Base-by-base conservation (phyloP, 2,329 filamentous ascomycete species). In the Paramyrothecium roridum region DNA sequence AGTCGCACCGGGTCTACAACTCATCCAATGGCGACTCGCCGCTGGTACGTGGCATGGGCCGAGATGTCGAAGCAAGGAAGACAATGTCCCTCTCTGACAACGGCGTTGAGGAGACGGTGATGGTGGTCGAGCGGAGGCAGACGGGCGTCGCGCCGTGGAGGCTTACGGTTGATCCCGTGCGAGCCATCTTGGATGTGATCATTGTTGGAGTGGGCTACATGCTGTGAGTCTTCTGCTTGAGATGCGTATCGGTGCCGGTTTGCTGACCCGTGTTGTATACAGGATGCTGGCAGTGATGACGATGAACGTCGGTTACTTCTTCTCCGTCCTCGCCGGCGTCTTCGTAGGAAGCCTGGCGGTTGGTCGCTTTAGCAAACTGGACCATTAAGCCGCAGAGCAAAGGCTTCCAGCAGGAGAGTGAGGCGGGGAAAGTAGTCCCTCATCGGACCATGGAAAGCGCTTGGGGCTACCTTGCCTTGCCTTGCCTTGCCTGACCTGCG, bases 211-310 rank as follows among this genome's bases (percentile, higher is more conserved):
- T 96, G 48, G 89, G 88, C 13, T 96, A 96, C 73, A 76, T 96
- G 33, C 84, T 96, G 92, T 96, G 76, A 82, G 90, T 85, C 34
- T 8, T 52, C 2, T 30, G 3, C 22, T 19, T n/a, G 13, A 19
- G 13, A 8, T 46, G 21, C 3, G 22, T n/a, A 10, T 26, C 20
- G 17, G 40, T 48, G 46, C 7, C 20, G 16, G 37, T 8, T 48
- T 20, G 33, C 3, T 22, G 20, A 52, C 48, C 16, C 55, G 49
- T 53, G 51, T 46, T 17, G n/a, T 12, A 11, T n/a, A 7, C 52
- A 96, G 92, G 57, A 96, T 96, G 92, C 76, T 96, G 74, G 90
- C 89, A 16, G 89, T 96, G 67, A 96, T 95, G 91, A 93, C 90
- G 1, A 85, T 91, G 77, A 95, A 95, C 64, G 82, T 93, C 17